Evolutionary conservation across 495 filamentous ascomycete genomes (phyloP).

Genomic region (Podospora anserina): DNA sequence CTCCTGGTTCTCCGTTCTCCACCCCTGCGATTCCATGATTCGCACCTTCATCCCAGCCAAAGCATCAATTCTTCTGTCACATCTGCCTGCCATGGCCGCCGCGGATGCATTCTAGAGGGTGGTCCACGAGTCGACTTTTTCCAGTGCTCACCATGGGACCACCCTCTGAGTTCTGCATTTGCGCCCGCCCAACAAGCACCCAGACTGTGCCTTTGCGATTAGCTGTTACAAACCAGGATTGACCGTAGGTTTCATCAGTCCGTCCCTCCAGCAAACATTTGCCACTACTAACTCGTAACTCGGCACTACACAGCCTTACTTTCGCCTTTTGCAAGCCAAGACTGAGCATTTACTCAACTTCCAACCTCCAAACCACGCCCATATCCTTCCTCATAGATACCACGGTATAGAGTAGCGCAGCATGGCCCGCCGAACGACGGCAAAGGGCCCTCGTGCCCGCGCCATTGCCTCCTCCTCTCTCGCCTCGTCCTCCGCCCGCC

Average conservation of each 20-base stretch:
- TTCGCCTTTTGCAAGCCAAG: not conserved
- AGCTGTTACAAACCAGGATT: constrained; percentile 2
- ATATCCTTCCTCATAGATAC: not conserved
- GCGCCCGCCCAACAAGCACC: constrained; percentile 24
- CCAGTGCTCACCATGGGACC: constrained; percentile 48
- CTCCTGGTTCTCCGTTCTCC: not conserved
- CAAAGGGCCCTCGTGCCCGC: constrained; percentile 30
- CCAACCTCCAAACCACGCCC: not conserved
- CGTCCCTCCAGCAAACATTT: not conserved
- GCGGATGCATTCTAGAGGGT: constrained; percentile 52
- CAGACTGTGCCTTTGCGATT: constrained; percentile 1
- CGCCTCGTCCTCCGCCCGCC: constrained; percentile 16
- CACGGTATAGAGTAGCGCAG: not conserved
- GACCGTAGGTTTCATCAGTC: not conserved
- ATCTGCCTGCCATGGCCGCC: constrained; percentile 39
- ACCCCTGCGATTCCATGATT: constrained; percentile 20
- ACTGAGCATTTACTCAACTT: not conserved
- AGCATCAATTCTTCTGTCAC: constrained; percentile 17
- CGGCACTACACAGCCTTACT: not conserved
- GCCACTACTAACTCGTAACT: not conserved
- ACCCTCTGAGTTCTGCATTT: constrained; percentile 41
- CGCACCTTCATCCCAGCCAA: constrained; percentile 16
- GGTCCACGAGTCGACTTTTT: constrained; percentile 39
- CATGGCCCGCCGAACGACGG: constrained; percentile 36
- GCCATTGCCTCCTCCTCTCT: constrained; percentile 18